Conservation (phyloP, 2,329 filamentous ascomycete genomes). For the Epicoccum sorghinum region DNA sequence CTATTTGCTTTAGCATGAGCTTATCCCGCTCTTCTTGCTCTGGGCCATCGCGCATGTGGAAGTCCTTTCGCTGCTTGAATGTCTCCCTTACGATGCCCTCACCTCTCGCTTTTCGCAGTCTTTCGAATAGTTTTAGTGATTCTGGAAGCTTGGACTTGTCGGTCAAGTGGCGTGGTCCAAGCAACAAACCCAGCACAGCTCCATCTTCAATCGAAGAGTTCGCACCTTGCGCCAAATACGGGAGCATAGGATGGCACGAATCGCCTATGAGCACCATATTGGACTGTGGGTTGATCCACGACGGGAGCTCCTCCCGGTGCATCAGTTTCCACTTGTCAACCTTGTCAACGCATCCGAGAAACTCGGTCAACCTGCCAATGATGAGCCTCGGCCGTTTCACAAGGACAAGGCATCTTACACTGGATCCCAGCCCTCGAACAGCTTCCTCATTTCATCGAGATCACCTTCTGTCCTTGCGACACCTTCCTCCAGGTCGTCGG, state of each 20-base stretch:
- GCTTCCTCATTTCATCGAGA: conserved; percentile 64
- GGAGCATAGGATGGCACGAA: conserved; percentile 44
- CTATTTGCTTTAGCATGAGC: conserved; percentile 63
- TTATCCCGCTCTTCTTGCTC: conserved; percentile 65
- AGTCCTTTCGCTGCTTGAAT: conserved; percentile 56
- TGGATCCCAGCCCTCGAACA: conserved; percentile 71
- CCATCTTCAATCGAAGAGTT: conserved; percentile 73
- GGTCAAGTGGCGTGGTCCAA: conserved; percentile 42
- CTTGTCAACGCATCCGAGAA: conserved; percentile 55
- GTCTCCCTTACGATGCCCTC: conserved; percentile 67
- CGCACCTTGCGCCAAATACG: conserved; percentile 55
- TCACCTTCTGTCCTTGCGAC: conserved; percentile 61
- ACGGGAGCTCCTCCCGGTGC: conserved; percentile 50
- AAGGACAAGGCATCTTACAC: conserved; percentile 52
- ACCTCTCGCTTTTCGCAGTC: conserved; percentile 55
- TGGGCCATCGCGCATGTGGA: conserved; percentile 56
- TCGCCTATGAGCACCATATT: conserved; percentile 59
- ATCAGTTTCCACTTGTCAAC: conserved; percentile 75
- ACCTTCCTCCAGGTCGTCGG: conserved; percentile 64
- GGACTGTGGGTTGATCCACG: conserved; percentile 55
- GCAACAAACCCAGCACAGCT: conserved; percentile 65
- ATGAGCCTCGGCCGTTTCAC: conserved; percentile 6
- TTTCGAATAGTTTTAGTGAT: conserved; percentile 54
- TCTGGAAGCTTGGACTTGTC: conserved; percentile 37
- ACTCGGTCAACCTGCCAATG: conserved; percentile 24